phyloP scores from a whole-genome alignment of 2,329 filamentous ascomycete species.

The Aspergillus amoenus region DNA sequence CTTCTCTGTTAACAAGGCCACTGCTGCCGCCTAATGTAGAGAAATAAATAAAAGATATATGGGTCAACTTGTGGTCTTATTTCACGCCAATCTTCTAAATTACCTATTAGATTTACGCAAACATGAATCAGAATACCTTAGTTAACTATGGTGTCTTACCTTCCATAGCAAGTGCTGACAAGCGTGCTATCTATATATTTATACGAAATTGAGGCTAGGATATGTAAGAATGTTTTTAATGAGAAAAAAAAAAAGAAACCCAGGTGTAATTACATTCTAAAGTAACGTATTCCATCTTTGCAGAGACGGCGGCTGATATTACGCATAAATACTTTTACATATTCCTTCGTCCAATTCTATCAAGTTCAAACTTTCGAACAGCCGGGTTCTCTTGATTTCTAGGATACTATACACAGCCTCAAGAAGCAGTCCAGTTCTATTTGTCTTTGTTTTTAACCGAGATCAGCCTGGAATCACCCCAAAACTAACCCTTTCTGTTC shows the following conservation, averaged over 20 bases:
- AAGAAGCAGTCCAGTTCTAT: not conserved
- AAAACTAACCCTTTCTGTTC: not conserved
- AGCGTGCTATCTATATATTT: not conserved
- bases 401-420: not conserved
- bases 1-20: constrained; percentile 55
- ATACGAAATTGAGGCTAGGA: not conserved
- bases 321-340: not conserved
- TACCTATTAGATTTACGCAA: constrained; percentile 1
- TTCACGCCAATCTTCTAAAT: constrained; percentile 1
- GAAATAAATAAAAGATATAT: not conserved
- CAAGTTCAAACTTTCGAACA: not conserved
- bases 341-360: not conserved
- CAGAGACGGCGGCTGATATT: too few species aligned
- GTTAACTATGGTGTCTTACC: not conserved
- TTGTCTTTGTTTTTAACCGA: not conserved
- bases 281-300: too few species aligned
- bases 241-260: too few species aligned
- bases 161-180: not conserved
- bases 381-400: not conserved
- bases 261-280: too few species aligned
- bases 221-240: too few species aligned
- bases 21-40: constrained; percentile 3
- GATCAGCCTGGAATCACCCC: not conserved
- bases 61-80: not conserved
- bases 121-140: not conserved